phyloP scores from a whole-genome alignment of 345 rosid species.

The Nephelium lappaceum region DNA sequence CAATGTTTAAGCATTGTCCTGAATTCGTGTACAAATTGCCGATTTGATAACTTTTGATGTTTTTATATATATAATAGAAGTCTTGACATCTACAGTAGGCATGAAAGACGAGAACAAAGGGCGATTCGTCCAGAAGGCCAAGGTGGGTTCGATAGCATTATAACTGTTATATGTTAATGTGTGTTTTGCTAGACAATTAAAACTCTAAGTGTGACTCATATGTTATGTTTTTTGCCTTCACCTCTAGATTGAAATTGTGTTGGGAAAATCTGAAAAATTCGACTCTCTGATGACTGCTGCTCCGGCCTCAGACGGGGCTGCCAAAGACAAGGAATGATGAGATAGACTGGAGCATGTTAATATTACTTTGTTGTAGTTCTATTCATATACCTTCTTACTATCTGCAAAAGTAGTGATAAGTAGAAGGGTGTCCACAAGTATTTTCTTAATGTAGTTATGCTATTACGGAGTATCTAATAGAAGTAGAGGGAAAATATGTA shows the following conservation, averaged over 20 bases:
- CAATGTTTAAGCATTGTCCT: not conserved
- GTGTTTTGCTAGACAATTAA: not conserved
- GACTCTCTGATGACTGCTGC: constrained; percentile 58
- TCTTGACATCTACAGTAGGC: constrained; percentile 81
- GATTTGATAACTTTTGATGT: not conserved
- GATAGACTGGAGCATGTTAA: not conserved
- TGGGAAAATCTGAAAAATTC: constrained; percentile 75
- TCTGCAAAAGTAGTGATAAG: constrained; percentile 14
- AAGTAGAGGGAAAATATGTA: not conserved
- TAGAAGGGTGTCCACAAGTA: constrained; percentile 11
- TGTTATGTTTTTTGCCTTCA: not conserved
- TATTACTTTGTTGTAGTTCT: constrained; percentile 26
- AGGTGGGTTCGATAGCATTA: constrained; percentile 43
- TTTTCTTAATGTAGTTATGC: not conserved
- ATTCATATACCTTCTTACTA: not conserved
- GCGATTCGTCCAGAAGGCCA: constrained; percentile 77
- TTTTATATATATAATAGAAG: constrained; percentile 44
- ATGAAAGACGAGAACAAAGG: constrained; percentile 90
- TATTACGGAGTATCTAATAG: not conserved
- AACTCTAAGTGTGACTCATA: not conserved
- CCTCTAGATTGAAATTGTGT: constrained; percentile 71
- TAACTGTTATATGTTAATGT: not conserved
- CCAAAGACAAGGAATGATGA: constrained; percentile 41
- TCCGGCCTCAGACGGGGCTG: constrained; percentile 14
- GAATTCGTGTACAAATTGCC: not conserved